Percentiles rank a stretch among this genome's conserved stretches.
phyloP scores from a whole-genome alignment of 2,329 filamentous ascomycete genomes.

The Colletotrichum endophyticum region DNA sequence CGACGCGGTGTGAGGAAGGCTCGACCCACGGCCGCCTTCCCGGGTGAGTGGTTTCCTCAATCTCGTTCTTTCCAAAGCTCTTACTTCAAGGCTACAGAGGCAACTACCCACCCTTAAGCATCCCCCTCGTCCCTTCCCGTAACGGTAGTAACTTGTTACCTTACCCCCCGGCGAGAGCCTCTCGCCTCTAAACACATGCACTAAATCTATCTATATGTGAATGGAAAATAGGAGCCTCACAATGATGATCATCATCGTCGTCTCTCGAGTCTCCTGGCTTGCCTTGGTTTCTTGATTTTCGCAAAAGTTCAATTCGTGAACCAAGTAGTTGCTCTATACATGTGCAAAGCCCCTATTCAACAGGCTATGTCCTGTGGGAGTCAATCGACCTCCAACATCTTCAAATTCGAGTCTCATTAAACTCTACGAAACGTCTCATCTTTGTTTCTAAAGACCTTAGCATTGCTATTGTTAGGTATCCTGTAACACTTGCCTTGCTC shows the following conservation, averaged over 20 bases:
- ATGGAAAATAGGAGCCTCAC: not conserved
- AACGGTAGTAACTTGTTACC: not conserved
- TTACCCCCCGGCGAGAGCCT: not conserved
- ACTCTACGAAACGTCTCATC: not conserved
- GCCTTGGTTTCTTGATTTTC: not conserved
- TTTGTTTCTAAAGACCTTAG: not conserved
- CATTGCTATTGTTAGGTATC: accelerated
- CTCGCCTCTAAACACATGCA: not conserved
- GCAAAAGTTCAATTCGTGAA: not conserved
- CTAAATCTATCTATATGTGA: not conserved
- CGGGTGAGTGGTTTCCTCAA: not conserved
- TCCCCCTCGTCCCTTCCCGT: not conserved
- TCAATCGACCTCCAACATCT: not conserved
- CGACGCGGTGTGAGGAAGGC: not conserved
- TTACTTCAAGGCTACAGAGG: not conserved
- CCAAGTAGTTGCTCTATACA: not conserved
- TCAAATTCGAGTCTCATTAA: not conserved
- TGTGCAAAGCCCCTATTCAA: not conserved
- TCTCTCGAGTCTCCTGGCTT: not conserved
- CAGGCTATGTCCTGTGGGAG: not conserved
- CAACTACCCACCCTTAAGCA: not conserved
- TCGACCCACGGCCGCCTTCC: not conserved
- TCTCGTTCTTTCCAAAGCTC: not conserved
- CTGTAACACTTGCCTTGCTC: not conserved
- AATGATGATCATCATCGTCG: not conserved